Evolutionary conservation across 768 basidiomycete genomes (phyloP), one percentile per base, ranked within the genome.

Genomic region (Russula dissimulans): DNA sequence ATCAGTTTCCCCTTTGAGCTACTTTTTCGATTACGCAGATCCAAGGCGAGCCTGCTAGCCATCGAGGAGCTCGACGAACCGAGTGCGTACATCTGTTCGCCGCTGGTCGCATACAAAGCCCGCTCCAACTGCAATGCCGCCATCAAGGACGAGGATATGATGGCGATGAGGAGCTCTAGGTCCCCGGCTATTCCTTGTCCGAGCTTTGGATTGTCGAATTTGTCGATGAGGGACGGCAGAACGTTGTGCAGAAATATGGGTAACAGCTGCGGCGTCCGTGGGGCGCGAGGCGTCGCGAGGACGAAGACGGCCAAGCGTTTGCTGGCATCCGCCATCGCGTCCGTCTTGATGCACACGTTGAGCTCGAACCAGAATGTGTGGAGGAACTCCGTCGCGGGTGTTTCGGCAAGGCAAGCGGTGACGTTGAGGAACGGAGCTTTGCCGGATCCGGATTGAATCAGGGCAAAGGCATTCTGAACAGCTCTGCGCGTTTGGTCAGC

Each of bases 201-300:
- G 56, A 74, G 75, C 65, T 80, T 77, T 17, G 43, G 42, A 5
- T 73, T 73, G 67, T 91, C 87, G 52, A 86, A 79, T 17, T 68
- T 66, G 8, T 73, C 69, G 56, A 91, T 78, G 49, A 91, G 68
- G 17, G 77, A 74, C 3, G 89, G 89, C 14, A 87, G 69, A n/a
- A 86, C 71, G 58, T 81, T 74, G 68, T 87, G 82, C 62, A 89
- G 67, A 70, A 91, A 91, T 32, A 88, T 78, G 0, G 88, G 88
- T 22, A 92, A 75, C 6, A 91, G 76, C 1, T 88, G 87, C 1
- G 85, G 83, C 1, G 72, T 71, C 10, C 71, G 72, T 9, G 79
- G 69, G 18, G 75, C 72, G 26, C 81, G 81, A 44, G 88, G 87
- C 62, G 76, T 81, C 32, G 83, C 80, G 42, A 91, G 76, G 42